phyloP scores from a whole-genome alignment of 129 eudicot genomes.

The sunflower (Helianthus annuus) region DNA sequence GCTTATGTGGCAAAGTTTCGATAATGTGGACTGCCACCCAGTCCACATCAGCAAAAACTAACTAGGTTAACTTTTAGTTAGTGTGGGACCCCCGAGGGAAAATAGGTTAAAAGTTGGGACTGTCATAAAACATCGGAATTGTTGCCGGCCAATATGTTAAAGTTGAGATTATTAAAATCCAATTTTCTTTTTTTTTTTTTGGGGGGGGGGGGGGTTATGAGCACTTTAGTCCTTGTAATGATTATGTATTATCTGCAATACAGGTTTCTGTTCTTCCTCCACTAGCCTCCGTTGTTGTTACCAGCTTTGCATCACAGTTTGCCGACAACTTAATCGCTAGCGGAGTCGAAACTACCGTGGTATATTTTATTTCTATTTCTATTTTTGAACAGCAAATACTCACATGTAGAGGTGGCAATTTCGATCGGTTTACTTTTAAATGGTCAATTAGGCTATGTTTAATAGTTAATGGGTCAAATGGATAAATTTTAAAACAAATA shows the following conservation, averaged over 20 bases:
- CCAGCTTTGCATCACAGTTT: conserved; percentile 82
- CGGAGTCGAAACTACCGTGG: conserved; percentile 88
- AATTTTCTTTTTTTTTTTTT: neutral
- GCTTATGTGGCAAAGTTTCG: too few relatives aligned
- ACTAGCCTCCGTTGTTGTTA: conserved; percentile 80
- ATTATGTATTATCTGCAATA: conserved; percentile 21
- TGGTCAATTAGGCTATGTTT: neutral
- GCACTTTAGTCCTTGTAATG: conserved; percentile 12
- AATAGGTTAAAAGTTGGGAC: too few relatives aligned
- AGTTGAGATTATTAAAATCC: too few relatives aligned
- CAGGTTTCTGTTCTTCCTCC: conserved; percentile 99
- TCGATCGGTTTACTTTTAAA: conserved; percentile 1
- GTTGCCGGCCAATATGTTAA: too few relatives aligned
- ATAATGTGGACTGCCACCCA: too few relatives aligned
- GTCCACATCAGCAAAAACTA: too few relatives aligned
- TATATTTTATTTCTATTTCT: conserved; percentile 28
- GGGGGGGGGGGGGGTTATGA: neutral
- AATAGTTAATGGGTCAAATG: neutral
- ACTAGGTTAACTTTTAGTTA: too few relatives aligned
- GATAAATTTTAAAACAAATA: neutral
- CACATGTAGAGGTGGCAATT: conserved; percentile 9
- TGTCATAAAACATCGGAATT: too few relatives aligned
- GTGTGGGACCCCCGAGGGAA: too few relatives aligned
- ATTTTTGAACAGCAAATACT: conserved; percentile 5
- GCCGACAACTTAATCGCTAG: conserved; percentile 78